phyloP scores from a whole-genome alignment of 2,329 filamentous ascomycete species.

The Xylariaceae sp. region DNA sequence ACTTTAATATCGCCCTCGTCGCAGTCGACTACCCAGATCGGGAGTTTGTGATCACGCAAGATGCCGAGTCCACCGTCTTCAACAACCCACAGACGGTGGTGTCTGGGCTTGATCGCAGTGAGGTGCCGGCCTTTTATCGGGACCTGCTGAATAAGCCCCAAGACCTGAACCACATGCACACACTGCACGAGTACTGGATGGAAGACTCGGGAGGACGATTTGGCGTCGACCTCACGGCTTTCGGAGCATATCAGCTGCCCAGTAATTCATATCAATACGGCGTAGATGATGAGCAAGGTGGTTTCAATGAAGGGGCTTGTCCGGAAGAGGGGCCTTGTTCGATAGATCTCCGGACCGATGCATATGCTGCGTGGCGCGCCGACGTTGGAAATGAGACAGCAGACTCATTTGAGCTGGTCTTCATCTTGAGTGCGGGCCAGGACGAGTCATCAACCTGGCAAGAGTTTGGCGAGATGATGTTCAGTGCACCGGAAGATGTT shows the following conservation, averaged over 20 bases:
- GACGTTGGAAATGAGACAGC: constrained; percentile 48
- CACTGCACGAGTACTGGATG: constrained; percentile 56
- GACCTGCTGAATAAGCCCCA: constrained; percentile 46
- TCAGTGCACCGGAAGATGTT: constrained; percentile 41
- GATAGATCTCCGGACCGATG: constrained; percentile 44
- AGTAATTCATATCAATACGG: constrained; percentile 45
- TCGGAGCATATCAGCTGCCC: constrained; percentile 48
- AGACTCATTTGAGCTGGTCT: constrained; percentile 44
- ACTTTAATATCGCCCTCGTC: constrained; percentile 54
- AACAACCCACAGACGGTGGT: constrained; percentile 43
- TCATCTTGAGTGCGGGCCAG: constrained; percentile 50
- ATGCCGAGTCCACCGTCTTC: constrained; percentile 43
- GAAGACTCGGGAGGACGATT: constrained; percentile 48
- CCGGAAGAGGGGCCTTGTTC: constrained; percentile 38
- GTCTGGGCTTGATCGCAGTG: constrained; percentile 36
- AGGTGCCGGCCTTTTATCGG: constrained; percentile 46
- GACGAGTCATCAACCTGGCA: constrained; percentile 54
- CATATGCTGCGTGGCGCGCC: constrained; percentile 42
- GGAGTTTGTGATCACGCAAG: constrained; percentile 44
- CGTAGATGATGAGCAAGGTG: constrained; percentile 33
- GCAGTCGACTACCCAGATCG: constrained; percentile 47
- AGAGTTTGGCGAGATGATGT: constrained; percentile 53
- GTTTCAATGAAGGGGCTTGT: constrained; percentile 45
- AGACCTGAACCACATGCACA: constrained; percentile 46
- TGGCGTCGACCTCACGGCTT: constrained; percentile 49